phyloP scores from a whole-genome alignment of 768 basidiomycete genomes.

The Collybiopsis luxurians region DNA sequence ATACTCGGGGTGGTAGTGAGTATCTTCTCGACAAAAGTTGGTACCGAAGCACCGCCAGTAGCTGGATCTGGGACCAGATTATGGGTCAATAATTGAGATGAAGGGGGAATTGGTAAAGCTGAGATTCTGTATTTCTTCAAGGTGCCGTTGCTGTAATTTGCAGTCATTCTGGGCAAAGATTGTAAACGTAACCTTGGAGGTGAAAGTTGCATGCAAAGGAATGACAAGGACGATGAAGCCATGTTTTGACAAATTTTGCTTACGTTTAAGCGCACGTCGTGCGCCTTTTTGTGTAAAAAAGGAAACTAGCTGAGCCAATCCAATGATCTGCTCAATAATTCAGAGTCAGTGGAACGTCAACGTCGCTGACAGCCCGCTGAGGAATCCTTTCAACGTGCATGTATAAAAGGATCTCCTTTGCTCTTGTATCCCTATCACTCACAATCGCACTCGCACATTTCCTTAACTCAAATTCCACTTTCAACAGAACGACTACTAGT shows the following conservation, averaged over 20 bases:
- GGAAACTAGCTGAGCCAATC: neutral
- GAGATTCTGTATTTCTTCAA: constrained; percentile 39
- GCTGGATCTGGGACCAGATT: constrained; percentile 56
- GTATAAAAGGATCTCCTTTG: neutral
- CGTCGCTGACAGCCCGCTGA: neutral
- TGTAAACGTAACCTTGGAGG: neutral
- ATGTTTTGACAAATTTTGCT: too few species aligned
- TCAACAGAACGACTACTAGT: neutral
- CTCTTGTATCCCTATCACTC: neutral
- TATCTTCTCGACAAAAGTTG: constrained; percentile 48
- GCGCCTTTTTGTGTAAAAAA: neutral
- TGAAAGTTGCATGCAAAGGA: neutral
- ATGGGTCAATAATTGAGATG: constrained; percentile 39
- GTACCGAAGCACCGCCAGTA: constrained; percentile 40
- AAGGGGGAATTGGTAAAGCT: constrained; percentile 45
- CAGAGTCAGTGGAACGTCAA: neutral
- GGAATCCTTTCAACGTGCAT: neutral
- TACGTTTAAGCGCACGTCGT: neutral
- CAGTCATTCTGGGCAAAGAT: neutral
- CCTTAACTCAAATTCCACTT: neutral
- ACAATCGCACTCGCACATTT: neutral
- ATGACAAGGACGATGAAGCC: neutral
- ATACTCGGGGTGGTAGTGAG: constrained; percentile 55
- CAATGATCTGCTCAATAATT: too few species aligned
- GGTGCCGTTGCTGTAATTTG: neutral